phyloP scores from a whole-genome alignment of 2,329 filamentous ascomycete genomes.

The Fusarium sp. region DNA sequence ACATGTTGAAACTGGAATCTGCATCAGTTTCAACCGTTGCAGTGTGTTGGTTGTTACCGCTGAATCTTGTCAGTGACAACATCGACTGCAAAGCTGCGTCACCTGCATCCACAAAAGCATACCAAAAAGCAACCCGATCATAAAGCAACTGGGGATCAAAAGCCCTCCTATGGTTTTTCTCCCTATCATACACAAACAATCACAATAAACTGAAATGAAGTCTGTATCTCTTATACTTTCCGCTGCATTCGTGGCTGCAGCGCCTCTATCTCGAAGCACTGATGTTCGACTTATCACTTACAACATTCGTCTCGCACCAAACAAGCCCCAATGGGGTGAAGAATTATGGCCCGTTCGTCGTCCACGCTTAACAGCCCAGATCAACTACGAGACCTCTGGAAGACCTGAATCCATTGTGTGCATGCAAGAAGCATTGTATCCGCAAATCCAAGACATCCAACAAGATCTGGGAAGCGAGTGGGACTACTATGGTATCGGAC shows the following conservation, averaged over 20 bases:
- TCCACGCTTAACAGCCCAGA: conserved; percentile 63
- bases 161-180: not conserved
- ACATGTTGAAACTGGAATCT: not conserved
- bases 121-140: not conserved
- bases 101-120: not conserved
- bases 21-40: not conserved
- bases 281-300: conserved; percentile 68
- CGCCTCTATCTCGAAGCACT: conserved; percentile 24
- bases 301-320: conserved; percentile 72
- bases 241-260: conserved; percentile 17
- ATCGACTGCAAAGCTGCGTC: not conserved
- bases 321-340: conserved; percentile 62
- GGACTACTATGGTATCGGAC: conserved; percentile 66
- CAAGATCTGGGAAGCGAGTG: conserved; percentile 55
- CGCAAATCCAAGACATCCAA: conserved; percentile 69
- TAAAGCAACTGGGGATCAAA: not conserved
- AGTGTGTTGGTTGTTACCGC: not conserved
- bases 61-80: not conserved
- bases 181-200: not conserved
- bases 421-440: conserved; percentile 73
- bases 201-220: conserved; percentile 32
- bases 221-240: conserved; percentile 18
- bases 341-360: conserved; percentile 66
- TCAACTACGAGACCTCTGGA: conserved; percentile 62
- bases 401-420: conserved; percentile 67